phyloP scores from a whole-genome alignment of 2,329 filamentous ascomycete genomes.

The Diatrype stigma region DNA sequence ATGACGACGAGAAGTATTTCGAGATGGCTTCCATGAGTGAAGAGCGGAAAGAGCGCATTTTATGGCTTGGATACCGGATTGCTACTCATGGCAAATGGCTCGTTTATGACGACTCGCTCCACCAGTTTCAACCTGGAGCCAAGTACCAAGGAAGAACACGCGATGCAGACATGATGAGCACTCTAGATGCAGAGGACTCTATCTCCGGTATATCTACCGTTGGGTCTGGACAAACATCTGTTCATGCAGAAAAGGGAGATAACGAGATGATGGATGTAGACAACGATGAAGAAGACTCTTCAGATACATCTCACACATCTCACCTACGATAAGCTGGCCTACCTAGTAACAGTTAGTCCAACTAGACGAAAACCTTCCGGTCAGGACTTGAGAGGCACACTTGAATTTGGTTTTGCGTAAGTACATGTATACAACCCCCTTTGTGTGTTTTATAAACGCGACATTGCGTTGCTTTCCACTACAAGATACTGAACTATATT shows the following conservation, averaged over 20 bases:
- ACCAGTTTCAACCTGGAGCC: slow-evolving; percentile 35
- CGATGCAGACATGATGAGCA: slow-evolving; percentile 22
- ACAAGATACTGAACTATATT: no score
- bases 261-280: background rate
- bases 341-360: no score
- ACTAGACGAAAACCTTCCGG: no score
- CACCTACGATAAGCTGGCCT: no score
- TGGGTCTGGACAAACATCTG: background rate
- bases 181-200: background rate
- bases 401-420: no score
- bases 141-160: slow-evolving; percentile 30
- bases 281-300: background rate
- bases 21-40: slow-evolving; percentile 56
- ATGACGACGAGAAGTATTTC: slow-evolving; percentile 65
- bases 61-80: slow-evolving; percentile 53
- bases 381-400: no score
- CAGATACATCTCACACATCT: background rate
- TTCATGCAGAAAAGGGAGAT: background rate
- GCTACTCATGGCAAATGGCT: slow-evolving; percentile 40
- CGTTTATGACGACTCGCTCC: slow-evolving; percentile 33
- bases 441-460: no score
- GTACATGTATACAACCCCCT: no score
- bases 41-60: slow-evolving; percentile 53
- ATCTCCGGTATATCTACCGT: background rate
- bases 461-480: no score